Evolutionary conservation across 495 filamentous ascomycete species (phyloP).

Genomic region (Glonium stellatum): DNA sequence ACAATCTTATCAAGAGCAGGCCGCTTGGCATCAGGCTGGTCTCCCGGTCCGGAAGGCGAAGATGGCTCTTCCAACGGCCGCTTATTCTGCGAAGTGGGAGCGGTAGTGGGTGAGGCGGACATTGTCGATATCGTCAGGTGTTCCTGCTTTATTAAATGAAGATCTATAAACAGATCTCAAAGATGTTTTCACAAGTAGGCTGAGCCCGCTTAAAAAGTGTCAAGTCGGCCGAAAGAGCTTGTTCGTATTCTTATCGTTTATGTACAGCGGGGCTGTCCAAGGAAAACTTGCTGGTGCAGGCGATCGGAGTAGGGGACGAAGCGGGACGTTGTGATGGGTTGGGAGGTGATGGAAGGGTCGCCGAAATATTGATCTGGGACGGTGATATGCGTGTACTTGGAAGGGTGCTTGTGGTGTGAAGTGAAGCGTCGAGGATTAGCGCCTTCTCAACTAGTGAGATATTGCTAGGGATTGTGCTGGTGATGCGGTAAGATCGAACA

Average conservation of each 20-base stretch:
- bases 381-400: slow-evolving; percentile 21
- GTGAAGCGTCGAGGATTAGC: slow-evolving; percentile 12
- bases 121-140: slow-evolving; percentile 37
- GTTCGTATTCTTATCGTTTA: slow-evolving; percentile 59
- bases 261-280: slow-evolving; percentile 85
- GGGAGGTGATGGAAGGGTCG: slow-evolving; percentile 31
- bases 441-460: slow-evolving; percentile 19
- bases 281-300: slow-evolving; percentile 81
- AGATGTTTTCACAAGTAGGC: slow-evolving; percentile 13
- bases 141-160: slow-evolving; percentile 6
- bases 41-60: slow-evolving; percentile 79
- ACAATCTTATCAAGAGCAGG: slow-evolving; percentile 89
- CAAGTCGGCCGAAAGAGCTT: slow-evolving; percentile 18
- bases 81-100: slow-evolving; percentile 61
- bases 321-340: slow-evolving; percentile 26
- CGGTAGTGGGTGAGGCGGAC: slow-evolving; percentile 54
- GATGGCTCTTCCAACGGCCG: slow-evolving; percentile 95
- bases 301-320: slow-evolving; percentile 30
- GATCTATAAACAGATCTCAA: slow-evolving; percentile 38
- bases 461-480: slow-evolving; percentile 19
- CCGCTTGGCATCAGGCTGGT: slow-evolving; percentile 95
- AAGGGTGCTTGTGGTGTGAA: slow-evolving; percentile 20
- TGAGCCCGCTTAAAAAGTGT: slow-evolving; percentile 4
- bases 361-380: slow-evolving; percentile 10
- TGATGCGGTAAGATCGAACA: slow-evolving; percentile 5